A percentile compares a stretch with the other conserved stretches of the same genome.
Evolutionary conservation across 192 early-diverging fungal species (phyloP).

Genomic region (Lobosporangium transversale): DNA sequence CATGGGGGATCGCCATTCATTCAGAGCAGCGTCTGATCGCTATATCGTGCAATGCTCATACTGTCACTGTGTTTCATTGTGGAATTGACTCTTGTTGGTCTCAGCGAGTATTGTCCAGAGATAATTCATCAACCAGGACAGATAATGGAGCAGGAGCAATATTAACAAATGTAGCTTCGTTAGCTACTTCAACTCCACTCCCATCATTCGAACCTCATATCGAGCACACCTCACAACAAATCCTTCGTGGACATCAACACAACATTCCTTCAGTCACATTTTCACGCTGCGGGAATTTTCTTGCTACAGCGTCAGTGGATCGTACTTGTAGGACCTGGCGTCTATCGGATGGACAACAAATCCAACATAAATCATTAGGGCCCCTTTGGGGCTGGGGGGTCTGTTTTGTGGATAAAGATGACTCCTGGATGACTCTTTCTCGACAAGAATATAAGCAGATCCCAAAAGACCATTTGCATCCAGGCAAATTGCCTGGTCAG

Average conservation of each 20-base stretch:
- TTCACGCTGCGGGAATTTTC: conserved; percentile 60
- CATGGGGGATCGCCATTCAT: conserved; percentile 72
- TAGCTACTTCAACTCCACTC: too few relatives aligned
- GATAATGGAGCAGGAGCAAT: neutral
- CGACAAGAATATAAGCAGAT: conserved; percentile 23
- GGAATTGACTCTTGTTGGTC: conserved; percentile 29
- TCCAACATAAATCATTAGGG: conserved; percentile 35
- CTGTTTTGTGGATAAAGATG: conserved; percentile 14
- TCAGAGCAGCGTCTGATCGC: conserved; percentile 60
- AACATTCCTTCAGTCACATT: conserved; percentile 72
- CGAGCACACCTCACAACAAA: conserved; percentile 18
- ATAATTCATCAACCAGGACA: neutral
- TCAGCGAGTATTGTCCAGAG: neutral
- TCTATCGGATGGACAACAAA: conserved; percentile 38
- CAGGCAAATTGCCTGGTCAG: conserved; percentile 32
- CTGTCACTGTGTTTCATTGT: conserved; percentile 57
- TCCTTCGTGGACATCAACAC: conserved; percentile 63
- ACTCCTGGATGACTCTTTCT: conserved; percentile 16
- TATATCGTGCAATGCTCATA: conserved; percentile 61
- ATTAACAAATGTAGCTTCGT: too few relatives aligned
- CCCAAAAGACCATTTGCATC: conserved; percentile 30
- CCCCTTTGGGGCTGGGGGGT: conserved; percentile 40
- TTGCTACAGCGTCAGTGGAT: conserved; percentile 68
- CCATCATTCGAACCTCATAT: neutral
- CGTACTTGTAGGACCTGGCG: conserved; percentile 62